Base-by-base conservation (phyloP, 2,329 filamentous ascomycete genomes). In the Monosporascus sp. region DNA sequence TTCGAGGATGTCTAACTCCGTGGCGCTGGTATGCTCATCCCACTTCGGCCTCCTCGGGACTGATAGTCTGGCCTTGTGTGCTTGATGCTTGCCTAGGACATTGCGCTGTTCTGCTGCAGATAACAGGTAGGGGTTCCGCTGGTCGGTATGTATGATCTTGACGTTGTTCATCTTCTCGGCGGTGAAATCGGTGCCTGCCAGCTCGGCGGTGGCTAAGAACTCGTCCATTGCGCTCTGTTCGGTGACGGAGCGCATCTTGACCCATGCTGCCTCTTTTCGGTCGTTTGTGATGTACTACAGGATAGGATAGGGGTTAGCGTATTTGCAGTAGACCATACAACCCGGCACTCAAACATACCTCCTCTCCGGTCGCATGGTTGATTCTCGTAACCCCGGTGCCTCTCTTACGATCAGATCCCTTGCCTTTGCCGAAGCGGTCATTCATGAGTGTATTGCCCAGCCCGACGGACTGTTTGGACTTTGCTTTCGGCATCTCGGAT, bases 121-220 rank as follows among this genome's bases (percentile, higher is more conserved):
- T 19, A 99, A 78, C 5, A 99, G 78, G 64, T 93, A 99, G 0
- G 94, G 94, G 71, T 99, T 99, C 75, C 88, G 90, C 74, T 97
- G 92, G 70, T 97, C 91, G 61, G 87, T 87, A 70, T 99, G 94
- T 63, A 99, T 97, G 69, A 99, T 97, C 78, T 97, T 97, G 73
- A 97, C 89, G 68, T 95, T 97, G 75, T 93, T 97, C 84, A 96
- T 89, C 81, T 97, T 97, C 78, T 97, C 92, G 27, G 94, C 95
- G 1, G 93, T 97, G 72, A 99, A 99, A 70, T 99, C 94, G 61
- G 94, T 99, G 60, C 91, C 93, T n/a, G 94, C 94, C 63, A 99
- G 78, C 74, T 97, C 92, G 58, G 94, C 95, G 2, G 94, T 99
- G 53, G 88, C 89, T 59, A 99, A 78, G 72, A 99, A 99, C 72